Conservation (phyloP, 2,329 filamentous ascomycete species). For the Fusarium agapanthi region DNA sequence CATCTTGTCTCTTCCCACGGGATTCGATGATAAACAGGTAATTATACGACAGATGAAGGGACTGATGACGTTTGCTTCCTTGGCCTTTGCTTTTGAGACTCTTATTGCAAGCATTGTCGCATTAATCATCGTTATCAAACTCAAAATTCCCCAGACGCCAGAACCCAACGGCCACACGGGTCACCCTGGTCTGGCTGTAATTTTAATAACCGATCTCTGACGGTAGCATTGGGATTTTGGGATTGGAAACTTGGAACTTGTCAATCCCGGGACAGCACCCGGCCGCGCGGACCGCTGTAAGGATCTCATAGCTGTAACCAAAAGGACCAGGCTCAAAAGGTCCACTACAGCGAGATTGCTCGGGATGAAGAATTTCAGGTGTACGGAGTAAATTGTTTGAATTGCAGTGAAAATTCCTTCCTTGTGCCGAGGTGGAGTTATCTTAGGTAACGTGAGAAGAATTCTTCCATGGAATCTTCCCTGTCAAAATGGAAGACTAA, state of each 20-base stretch:
- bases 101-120: constrained; percentile 17
- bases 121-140: constrained; percentile 20
- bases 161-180: neutral
- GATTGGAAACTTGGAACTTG: constrained; percentile 19
- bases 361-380: constrained; percentile 12
- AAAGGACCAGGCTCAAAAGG: constrained; percentile 10
- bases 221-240: constrained; percentile 19
- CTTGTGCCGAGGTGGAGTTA: constrained; percentile 8
- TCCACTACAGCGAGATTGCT: constrained; percentile 32
- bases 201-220: constrained; percentile 14
- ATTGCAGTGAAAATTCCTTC: neutral
- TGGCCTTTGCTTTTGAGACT: neutral
- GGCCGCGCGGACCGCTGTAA: constrained; percentile 15
- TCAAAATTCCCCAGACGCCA: neutral
- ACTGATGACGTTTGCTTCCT: constrained; percentile 15
- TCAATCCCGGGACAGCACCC: constrained; percentile 11
- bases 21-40: neutral
- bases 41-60: neutral
- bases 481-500: constrained; percentile 15
- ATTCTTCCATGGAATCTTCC: constrained; percentile 28
- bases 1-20: neutral
- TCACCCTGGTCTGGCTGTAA: neutral
- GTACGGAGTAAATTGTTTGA: neutral
- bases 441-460: constrained; percentile 11
- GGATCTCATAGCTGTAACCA: neutral